Base-by-base conservation (phyloP, 2,329 filamentous ascomycete species). In the Colletotrichum endophyticum region DNA sequence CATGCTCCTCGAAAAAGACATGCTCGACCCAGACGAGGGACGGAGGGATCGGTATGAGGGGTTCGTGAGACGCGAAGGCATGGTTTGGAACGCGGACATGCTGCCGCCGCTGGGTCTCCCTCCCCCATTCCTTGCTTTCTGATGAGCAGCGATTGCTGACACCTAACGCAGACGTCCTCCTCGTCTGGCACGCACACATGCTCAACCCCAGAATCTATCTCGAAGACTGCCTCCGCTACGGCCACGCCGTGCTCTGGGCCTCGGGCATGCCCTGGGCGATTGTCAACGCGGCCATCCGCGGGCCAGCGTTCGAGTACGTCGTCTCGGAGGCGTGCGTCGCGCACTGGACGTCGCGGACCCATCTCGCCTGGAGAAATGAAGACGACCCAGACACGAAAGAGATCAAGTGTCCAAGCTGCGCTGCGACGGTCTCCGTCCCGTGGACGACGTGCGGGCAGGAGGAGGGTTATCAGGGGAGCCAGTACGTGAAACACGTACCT, bases 111-210 rank as follows among this genome's bases (percentile, higher is more conserved):
- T 92, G 71, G 91, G 75, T 77, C 25, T 13, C 8, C 19, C 3
- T 27, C 8, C 6, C 44, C 44, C 11, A 1, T 9, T 49, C 6
- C 1, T 11, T 57, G 2, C 30, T 63, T n/a, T 3, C 5, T 16
- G 1, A 2, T 19, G 4, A 15, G 11, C 4, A 15, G 12, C 19
- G 19, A 63, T 36, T 1, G 27, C 64, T 56, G 28, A 67, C 28
- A 1, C 22, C 0, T 6, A 15, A 27, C 82, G 87, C 44, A 53
- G 94, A 95, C 82, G 89, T 95, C 0, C 82, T 95, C 15, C 92
- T 95, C 91, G 92, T 95, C 0, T 95, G 92, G 92, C 94, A 95
- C 82, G 85, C 92, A 0, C 93, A 94, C 78, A 91, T 94, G 88
- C 87, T 95, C 3, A 95, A 95, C 76, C 94, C 94, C 0, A 86